Evolutionary conservation across 495 filamentous ascomycete species (phyloP).

Genomic region (Penicillium argentinense): DNA sequence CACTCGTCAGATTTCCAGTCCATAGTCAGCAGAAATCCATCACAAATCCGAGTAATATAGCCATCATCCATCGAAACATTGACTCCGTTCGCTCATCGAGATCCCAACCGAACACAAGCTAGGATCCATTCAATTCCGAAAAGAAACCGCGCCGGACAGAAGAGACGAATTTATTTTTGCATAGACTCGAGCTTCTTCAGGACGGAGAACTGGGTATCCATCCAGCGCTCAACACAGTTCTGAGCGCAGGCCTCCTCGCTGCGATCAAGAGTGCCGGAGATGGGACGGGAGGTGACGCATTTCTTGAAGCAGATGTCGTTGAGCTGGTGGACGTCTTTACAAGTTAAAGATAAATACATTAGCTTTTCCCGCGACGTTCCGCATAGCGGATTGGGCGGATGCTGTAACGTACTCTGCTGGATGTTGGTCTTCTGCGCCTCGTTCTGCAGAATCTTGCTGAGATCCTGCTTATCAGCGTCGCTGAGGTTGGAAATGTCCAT

Average conservation of each 20-base stretch:
- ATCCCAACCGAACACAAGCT: too few species aligned
- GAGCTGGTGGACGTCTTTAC: slow-evolving; percentile 71
- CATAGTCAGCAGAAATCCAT: too few species aligned
- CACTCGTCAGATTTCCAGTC: too few species aligned
- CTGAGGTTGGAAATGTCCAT: slow-evolving; percentile 70
- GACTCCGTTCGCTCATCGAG: too few species aligned
- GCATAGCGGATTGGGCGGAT: slow-evolving; percentile 5
- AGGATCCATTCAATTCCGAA: too few species aligned
- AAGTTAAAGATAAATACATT: not conserved
- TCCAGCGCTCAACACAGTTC: slow-evolving; percentile 91
- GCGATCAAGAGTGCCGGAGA: slow-evolving; percentile 64
- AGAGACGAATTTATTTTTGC: slow-evolving; percentile 31
- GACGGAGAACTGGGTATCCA: slow-evolving; percentile 81
- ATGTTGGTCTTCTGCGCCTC: slow-evolving; percentile 79
- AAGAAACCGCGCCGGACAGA: not conserved
- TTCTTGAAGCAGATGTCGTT: slow-evolving; percentile 93
- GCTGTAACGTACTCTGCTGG: slow-evolving; percentile 67
- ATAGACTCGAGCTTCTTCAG: slow-evolving; percentile 75
- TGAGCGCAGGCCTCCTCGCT: slow-evolving; percentile 76
- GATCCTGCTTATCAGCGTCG: slow-evolving; percentile 80
- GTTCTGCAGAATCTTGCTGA: slow-evolving; percentile 75
- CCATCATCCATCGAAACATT: too few species aligned
- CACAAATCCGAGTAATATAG: too few species aligned
- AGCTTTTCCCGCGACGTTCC: not conserved
- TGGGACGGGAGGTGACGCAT: slow-evolving; percentile 72